Conservation (phyloP, 139 green algal genomes). For the Volvox reticuliferus region DNA sequence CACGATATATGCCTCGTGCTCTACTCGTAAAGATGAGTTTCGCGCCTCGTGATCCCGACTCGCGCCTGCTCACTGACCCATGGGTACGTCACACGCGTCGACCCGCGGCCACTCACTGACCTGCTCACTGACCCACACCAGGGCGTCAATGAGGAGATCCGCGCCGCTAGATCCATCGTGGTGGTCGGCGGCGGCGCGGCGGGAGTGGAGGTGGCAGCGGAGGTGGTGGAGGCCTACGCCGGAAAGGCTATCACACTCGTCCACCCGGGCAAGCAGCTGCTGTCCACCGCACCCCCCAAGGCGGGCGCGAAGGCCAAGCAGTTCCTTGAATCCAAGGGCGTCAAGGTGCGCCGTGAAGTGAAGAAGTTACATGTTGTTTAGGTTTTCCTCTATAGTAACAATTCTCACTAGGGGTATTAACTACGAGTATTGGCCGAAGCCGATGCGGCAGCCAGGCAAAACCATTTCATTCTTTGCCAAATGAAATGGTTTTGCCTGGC, state of each 20-base stretch:
- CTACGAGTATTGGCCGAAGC: no score
- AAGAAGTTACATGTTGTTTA: no score
- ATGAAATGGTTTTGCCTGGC: no score
- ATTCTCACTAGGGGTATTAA: no score
- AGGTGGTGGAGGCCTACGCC: conserved; percentile 37
- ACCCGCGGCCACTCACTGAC: no score
- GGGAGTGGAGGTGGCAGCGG: conserved; percentile 38
- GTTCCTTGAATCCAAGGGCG: conserved; percentile 23
- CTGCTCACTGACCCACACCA: not conserved
- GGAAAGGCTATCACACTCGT: conserved; percentile 34
- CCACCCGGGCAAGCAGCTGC: not conserved
- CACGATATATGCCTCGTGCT: no score
- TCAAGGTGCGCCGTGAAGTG: conserved; percentile 37
- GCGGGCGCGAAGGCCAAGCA: not conserved
- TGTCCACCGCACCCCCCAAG: not conserved
- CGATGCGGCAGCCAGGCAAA: no score
- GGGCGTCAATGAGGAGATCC: not conserved
- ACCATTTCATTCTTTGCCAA: no score
- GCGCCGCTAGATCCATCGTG: conserved; percentile 14
- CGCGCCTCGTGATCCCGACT: no score
- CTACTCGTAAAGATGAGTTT: no score
- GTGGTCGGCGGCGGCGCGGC: conserved; percentile 29
- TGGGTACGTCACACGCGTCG: not conserved
- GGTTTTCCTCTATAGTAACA: no score
- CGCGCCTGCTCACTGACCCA: not conserved